A percentile compares a stretch with the other conserved stretches of the same genome.
Conservation (phyloP, 2,329 filamentous ascomycete species). For the Xylariaceae sp. region DNA sequence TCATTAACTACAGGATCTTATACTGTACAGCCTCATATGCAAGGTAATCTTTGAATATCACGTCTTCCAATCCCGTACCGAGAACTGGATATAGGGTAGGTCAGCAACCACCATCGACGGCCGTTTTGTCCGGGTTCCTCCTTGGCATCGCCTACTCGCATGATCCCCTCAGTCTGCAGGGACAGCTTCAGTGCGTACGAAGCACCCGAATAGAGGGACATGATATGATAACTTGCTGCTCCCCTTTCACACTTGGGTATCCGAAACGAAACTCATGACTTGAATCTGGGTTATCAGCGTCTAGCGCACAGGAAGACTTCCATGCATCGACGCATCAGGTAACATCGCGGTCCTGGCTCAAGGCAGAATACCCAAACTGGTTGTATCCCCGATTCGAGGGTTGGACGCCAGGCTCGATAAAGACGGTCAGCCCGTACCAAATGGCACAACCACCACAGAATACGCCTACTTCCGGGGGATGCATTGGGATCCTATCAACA, state of each 20-base stretch:
- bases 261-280: neutral
- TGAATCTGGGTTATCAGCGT: neutral
- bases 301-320: neutral
- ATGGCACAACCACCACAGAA: neutral
- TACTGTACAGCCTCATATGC: conserved; percentile 7
- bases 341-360: neutral
- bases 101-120: conserved; percentile 12
- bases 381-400: neutral
- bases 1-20: too few relatives aligned
- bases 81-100: conserved; percentile 14
- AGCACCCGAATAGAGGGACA: too few relatives aligned
- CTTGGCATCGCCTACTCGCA: neutral
- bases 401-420: neutral
- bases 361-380: neutral
- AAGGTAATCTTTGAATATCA: conserved; percentile 13
- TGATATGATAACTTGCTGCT: neutral
- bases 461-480: neutral
- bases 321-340: neutral
- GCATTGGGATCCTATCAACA: neutral
- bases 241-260: neutral
- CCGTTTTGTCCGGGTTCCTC: conserved; percentile 8
- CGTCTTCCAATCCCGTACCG: conserved; percentile 8
- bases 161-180: neutral
- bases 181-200: neutral
- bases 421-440: neutral